Conservation (phyloP, 2,329 filamentous ascomycete species). For the Hymenoscyphus albidus region DNA sequence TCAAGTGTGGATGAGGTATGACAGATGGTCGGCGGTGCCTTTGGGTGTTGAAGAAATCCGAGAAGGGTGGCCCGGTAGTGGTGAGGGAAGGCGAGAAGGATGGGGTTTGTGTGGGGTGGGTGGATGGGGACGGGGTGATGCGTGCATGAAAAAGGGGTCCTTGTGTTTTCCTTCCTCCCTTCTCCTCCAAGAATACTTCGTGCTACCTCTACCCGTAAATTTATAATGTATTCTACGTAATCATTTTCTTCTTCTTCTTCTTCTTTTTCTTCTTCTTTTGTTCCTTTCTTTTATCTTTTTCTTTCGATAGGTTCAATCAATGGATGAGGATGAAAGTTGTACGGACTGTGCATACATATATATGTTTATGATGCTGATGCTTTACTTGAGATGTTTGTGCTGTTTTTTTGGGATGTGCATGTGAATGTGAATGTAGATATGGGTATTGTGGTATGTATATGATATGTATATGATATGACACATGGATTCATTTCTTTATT, state of each 20-base stretch:
- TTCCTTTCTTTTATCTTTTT: slow-evolving; percentile 8
- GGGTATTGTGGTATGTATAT: no score
- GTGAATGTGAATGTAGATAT: no score
- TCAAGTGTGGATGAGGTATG: neutral
- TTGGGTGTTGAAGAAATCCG: neutral
- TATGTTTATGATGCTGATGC: neutral
- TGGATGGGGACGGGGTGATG: no score
- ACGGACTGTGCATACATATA: neutral
- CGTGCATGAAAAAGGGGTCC: neutral
- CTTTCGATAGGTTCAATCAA: neutral
- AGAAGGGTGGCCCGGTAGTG: neutral
- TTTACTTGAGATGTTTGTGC: no score
- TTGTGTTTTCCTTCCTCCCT: neutral
- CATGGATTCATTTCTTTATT: no score
- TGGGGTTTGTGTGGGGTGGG: neutral
- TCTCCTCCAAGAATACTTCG: neutral
- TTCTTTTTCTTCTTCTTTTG: no score
- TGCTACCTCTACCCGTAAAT: neutral
- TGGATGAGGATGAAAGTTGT: neutral
- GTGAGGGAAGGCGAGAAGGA: neutral
- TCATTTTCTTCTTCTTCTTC: no score
- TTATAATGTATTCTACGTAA: slow-evolving; percentile 24
- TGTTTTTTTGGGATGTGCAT: no score
- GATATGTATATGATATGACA: no score
- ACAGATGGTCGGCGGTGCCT: neutral